Evolutionary conservation across 257 asterid species (phyloP).

Genomic region (Solanum clarkiae): DNA sequence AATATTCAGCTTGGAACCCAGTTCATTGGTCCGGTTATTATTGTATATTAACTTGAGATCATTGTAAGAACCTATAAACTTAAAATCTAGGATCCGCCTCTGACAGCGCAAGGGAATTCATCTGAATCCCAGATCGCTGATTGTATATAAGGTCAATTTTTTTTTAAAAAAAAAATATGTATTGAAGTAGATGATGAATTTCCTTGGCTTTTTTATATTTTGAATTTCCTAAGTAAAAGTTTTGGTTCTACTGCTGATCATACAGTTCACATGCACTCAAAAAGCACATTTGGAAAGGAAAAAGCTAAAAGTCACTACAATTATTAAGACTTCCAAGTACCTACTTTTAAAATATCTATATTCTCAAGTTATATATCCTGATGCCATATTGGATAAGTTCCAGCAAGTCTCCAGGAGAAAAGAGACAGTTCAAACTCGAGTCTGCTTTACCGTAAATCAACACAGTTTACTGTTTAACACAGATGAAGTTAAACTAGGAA

Average conservation of each 20-base stretch:
- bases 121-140: background rate
- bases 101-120: background rate
- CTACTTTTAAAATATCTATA: background rate
- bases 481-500: background rate
- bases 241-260: background rate
- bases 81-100: too few relatives aligned
- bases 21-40: too few relatives aligned
- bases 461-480: background rate
- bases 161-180: too few relatives aligned
- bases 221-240: background rate
- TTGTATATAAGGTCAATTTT: background rate
- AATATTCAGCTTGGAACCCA: too few relatives aligned
- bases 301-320: background rate
- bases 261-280: background rate
- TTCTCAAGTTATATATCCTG: background rate
- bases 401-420: background rate
- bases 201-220: background rate
- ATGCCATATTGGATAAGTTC: background rate
- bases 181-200: background rate
- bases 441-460: background rate
- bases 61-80: too few relatives aligned
- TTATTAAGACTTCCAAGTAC: background rate
- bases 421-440: background rate
- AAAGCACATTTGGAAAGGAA: background rate
- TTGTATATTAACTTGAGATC: too few relatives aligned